Conservation (phyloP, 2,329 filamentous ascomycete species). For the Botrytis tulipae region DNA sequence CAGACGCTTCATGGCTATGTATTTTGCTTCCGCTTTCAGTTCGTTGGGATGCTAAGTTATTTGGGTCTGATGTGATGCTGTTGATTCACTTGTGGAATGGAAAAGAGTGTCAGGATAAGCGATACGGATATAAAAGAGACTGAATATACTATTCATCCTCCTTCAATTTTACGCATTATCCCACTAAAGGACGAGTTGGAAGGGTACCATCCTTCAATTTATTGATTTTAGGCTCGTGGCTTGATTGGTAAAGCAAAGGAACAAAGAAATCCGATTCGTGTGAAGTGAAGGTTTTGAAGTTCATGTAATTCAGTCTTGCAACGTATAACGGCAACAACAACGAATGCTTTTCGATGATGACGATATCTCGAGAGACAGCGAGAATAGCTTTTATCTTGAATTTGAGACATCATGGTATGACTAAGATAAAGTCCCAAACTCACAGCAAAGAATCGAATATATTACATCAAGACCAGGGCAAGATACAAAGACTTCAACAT, state of each 20-base stretch:
- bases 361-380: background rate
- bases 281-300: background rate
- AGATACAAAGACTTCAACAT: background rate
- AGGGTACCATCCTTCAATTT: background rate
- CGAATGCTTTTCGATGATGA: background rate
- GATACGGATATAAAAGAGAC: background rate
- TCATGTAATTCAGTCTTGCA: background rate
- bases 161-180: background rate
- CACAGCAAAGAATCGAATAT: too few species aligned
- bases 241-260: too few species aligned
- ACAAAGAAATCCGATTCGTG: too few species aligned
- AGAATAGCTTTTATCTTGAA: too few species aligned
- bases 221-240: too few species aligned
- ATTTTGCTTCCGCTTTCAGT: too few species aligned
- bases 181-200: accelerated
- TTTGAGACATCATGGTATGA: too few species aligned
- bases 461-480: background rate
- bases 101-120: too few species aligned
- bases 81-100: background rate
- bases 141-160: background rate
- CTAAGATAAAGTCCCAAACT: too few species aligned
- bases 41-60: too few species aligned
- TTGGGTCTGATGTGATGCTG: too few species aligned
- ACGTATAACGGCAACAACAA: background rate
- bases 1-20: too few species aligned